Evolutionary conservation across 2,329 filamentous ascomycete species (phyloP).

Genomic region (Dactylellina haptotyla): DNA sequence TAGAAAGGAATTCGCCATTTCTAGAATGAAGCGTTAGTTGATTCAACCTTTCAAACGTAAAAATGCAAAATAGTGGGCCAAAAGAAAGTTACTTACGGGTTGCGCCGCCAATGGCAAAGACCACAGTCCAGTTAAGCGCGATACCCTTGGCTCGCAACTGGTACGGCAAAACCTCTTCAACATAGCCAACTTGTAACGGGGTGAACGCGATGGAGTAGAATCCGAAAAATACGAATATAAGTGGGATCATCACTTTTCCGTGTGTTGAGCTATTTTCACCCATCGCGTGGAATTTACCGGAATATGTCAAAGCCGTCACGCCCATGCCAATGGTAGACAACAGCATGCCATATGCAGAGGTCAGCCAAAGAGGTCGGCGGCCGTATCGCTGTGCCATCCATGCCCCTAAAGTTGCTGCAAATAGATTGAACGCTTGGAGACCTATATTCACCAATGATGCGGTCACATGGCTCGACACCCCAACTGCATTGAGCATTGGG

Average conservation of each 20-base stretch:
- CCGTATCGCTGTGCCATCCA: conserved; percentile 62
- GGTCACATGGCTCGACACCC: not conserved
- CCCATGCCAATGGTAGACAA: conserved; percentile 66
- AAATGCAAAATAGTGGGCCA: not conserved
- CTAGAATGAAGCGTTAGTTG: not conserved
- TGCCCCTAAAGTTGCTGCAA: conserved; percentile 7
- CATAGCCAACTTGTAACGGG: conserved; percentile 69
- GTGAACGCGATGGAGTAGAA: conserved; percentile 72
- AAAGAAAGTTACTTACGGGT: conserved; percentile 17
- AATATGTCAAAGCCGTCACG: conserved; percentile 66
- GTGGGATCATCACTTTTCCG: conserved; percentile 65
- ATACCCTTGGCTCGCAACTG: conserved; percentile 63
- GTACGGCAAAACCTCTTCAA: conserved; percentile 70
- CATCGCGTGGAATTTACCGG: conserved; percentile 63
- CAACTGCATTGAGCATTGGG: conserved; percentile 6
- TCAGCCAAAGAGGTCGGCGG: conserved; percentile 68
- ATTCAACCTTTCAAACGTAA: not conserved
- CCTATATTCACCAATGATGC: conserved; percentile 11
- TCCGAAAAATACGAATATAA: conserved; percentile 70
- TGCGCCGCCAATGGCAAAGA: not conserved
- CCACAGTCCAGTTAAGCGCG: conserved; percentile 35
- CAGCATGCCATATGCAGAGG: conserved; percentile 66
- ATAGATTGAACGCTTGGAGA: conserved; percentile 14
- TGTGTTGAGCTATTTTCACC: conserved; percentile 61
- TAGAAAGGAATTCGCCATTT: not conserved